Base-by-base conservation (phyloP, 495 filamentous ascomycete genomes). In the Aspergillus indologenus region DNA sequence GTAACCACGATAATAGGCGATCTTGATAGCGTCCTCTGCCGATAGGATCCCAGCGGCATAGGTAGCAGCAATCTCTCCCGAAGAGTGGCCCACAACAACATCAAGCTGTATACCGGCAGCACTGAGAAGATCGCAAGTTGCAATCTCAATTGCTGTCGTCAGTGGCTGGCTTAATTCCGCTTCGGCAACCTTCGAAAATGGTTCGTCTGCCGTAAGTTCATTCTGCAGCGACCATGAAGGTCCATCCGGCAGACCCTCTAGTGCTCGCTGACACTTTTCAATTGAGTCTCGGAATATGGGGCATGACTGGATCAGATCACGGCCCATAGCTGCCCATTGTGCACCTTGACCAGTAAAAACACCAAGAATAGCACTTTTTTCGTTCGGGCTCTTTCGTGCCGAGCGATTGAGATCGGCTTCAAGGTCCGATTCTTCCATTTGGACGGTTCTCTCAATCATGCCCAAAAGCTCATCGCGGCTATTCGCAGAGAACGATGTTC, bases 1-100 rank as follows among this genome's bases (percentile, higher is more conserved):
- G 0, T 54, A n/a, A 0, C 85, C 85, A 18, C 84, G 75, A 29
- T 80, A 81, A 58, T 82, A 86, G 0, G 85, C 81, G 49, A 82
- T 68, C 1, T 54, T 54, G 6, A 85, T 78, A 5, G 82, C 83
- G 40, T 81, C 77, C 1, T 58, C 23, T 49, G 61, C 63, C 9
- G 56, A 59, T 0, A 76, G 18, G 23, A 61, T 65, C 2, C 68
- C 70, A 5, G 71, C 80, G 5, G 70, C 69, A 56, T 71, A 75
- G 8, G 71, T 71, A 2, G 74, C 71, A 2, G 61, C 70, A 24
- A 77, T 75, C 50, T 76, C 73, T 0, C 74, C 73, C 6, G 66
- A 71, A 0, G 71, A 75, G 26, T 75, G 14, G 46, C 22, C 12
- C 22, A 50, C 47, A 23, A 72, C 70, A 12, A 70, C 56, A 42